Percentiles rank a stretch among this genome's conserved stretches.
Conservation (phyloP, 345 rosid genomes). For the Arabis alpina region DNA sequence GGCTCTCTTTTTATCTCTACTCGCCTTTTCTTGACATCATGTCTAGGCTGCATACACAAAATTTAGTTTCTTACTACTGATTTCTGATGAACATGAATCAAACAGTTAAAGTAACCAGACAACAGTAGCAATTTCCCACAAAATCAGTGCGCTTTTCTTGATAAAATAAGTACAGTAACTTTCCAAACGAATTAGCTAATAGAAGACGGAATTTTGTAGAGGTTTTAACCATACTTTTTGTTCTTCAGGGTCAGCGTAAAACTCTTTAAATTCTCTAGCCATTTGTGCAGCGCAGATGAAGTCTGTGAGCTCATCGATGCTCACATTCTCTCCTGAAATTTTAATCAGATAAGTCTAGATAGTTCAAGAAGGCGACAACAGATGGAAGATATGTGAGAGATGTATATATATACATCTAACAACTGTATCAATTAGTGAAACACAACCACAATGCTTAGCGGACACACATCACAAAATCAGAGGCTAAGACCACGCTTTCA, state of each 20-base stretch:
- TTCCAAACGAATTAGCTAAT: neutral
- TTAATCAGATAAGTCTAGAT: neutral
- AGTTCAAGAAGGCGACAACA: neutral
- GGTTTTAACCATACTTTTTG: slow-evolving; percentile 52
- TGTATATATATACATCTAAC: slow-evolving; percentile 16
- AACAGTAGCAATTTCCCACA: neutral
- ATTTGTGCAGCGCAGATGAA: slow-evolving; percentile 82
- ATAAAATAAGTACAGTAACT: neutral
- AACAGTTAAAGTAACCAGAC: neutral
- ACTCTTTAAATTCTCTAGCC: slow-evolving; percentile 64
- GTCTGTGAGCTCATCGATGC: slow-evolving; percentile 68
- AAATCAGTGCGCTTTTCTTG: slow-evolving; percentile 15
- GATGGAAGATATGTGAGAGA: neutral
- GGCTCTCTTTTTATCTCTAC: slow-evolving; percentile 27
- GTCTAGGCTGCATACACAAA: slow-evolving; percentile 46
- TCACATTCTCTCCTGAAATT: slow-evolving; percentile 63
- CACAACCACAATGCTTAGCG: slow-evolving; percentile 10
- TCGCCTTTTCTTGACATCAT: slow-evolving; percentile 63
- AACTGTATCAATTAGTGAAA: slow-evolving; percentile 19
- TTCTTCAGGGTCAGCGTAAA: slow-evolving; percentile 52
- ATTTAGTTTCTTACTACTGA: neutral
- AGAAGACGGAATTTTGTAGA: neutral
- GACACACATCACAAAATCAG: slow-evolving; percentile 13
- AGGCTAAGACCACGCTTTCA: slow-evolving; percentile 7
- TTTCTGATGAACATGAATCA: neutral